A percentile compares a stretch with the other conserved stretches of the same genome.
phyloP scores from a whole-genome alignment of 192 early-diverging fungal species.

The Linnemannia zychae region DNA sequence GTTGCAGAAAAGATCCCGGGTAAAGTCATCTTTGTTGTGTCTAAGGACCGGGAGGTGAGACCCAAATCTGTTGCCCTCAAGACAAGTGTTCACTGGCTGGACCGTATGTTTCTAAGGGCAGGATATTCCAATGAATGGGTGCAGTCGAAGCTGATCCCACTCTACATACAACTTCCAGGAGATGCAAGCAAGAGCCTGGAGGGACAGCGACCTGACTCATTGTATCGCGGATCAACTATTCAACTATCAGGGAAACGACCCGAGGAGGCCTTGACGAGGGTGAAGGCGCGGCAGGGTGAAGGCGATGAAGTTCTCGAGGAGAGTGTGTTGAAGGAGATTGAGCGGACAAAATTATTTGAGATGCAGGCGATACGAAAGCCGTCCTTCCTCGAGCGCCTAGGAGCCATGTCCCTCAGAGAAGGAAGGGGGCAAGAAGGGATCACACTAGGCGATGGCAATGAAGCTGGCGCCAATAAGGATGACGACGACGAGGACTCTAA shows the following conservation, averaged over 20 bases:
- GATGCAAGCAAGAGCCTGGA: background rate
- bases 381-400: constrained; percentile 22
- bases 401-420: constrained; percentile 7
- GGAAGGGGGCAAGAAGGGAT: no score
- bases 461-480: background rate
- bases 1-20: constrained; percentile 16
- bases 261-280: constrained; percentile 21
- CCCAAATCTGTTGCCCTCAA: constrained; percentile 31
- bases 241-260: constrained; percentile 23
- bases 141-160: constrained; percentile 20
- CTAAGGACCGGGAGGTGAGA: constrained; percentile 19
- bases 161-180: constrained; percentile 24
- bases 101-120: constrained; percentile 22
- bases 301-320: constrained; percentile 26
- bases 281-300: constrained; percentile 28
- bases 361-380: constrained; percentile 47
- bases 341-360: constrained; percentile 39
- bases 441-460: background rate
- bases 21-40: constrained; percentile 41
- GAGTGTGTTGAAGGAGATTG: constrained; percentile 32
- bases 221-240: background rate
- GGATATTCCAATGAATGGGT: constrained; percentile 29
- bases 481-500: background rate
- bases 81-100: constrained; percentile 40
- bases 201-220: constrained; percentile 14